phyloP scores from a whole-genome alignment of 345 rosid genomes.

The Limnanthes douglasii region DNA sequence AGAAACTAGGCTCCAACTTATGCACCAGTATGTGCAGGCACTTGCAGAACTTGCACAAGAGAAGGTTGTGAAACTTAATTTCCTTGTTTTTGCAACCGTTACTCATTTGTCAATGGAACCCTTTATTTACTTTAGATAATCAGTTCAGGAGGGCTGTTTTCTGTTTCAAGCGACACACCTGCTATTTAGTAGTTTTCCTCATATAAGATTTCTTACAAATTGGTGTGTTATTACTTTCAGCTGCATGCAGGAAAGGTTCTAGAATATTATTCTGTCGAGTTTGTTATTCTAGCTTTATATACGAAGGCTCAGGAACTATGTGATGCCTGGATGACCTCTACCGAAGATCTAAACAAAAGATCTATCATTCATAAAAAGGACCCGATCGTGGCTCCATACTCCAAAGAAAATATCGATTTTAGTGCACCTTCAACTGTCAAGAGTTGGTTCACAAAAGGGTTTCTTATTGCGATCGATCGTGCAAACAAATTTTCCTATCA shows the following conservation, averaged over 20 bases:
- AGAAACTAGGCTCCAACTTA: slow-evolving; percentile 36
- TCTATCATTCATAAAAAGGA: no score
- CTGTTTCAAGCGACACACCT: no score
- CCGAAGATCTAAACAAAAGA: no score
- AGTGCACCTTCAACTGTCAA: slow-evolving; percentile 21
- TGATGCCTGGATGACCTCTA: no score
- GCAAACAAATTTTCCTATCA: slow-evolving; percentile 42
- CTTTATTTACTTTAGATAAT: not conserved
- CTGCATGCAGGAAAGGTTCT: no score
- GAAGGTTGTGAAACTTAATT: slow-evolving; percentile 25
- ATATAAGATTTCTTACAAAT: no score
- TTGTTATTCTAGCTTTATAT: no score
- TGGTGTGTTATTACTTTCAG: not conserved
- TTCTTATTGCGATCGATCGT: slow-evolving; percentile 36
- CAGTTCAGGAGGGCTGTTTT: not conserved
- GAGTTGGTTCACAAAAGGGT: slow-evolving; percentile 45
- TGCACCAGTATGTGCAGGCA: slow-evolving; percentile 36
- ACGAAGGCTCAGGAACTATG: no score
- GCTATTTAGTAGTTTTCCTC: no score
- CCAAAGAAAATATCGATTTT: no score
- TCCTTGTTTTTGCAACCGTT: not conserved
- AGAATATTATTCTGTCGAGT: no score
- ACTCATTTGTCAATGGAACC: not conserved
- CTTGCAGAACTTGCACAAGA: slow-evolving; percentile 44
- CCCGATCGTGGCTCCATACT: no score